Base-by-base conservation (phyloP, 2,329 filamentous ascomycete species). In the Calonectria leucothoes region DNA sequence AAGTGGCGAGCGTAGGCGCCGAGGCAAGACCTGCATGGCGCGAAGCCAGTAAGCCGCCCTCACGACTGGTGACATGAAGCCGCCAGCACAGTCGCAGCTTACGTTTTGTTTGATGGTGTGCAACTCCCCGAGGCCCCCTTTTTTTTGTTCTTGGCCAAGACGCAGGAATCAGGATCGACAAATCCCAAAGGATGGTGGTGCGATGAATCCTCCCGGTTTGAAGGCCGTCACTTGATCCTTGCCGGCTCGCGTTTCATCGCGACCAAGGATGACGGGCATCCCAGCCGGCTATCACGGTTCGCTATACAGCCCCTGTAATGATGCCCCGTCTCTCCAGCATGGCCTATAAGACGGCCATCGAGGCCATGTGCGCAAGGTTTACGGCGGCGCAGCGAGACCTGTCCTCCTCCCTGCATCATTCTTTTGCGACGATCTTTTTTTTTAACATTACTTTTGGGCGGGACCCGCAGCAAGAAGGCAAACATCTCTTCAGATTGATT, bases 241-340 rank as follows among this genome's bases (percentile, higher is more conserved):
- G 29, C 52, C 39, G 23, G 52, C 14, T 29, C 8, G 11, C 29
- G 66, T 69, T 69, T 69, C 66, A 49, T 48, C 29, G 20, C 39
- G 29, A 48, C 37, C 66, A 35, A 49, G 66, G 66, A 69, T 69
- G 20, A 39, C 4, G 3, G 25, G 57, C 35, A 63, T 31, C 57
- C 57, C 39, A 48, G 29, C n/a, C 37, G 51, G 29, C n/a, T 61
- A 55, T 69, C 52, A 33, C 66, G 25, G 51, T 59, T 35, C n/a
- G 66, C 52, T 48, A 42, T 61, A 35, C 39, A 49, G 37, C 66
- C 66, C 66, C 66, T 37, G 66, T 33, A 48, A 23, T 48, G 35
- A n/a, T 68, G 51, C 27, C 29, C 51, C 17, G 17, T 59, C 25
- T 27, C 25, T 49, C n/a, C 20, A 48, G 15, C n/a, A 61, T 61